These are phyloP conservation scores for Verticillium nonalfalfae DNA, from an alignment of 2,329 filamentous ascomycete genomes.

Conservation along the genomic window DNA sequence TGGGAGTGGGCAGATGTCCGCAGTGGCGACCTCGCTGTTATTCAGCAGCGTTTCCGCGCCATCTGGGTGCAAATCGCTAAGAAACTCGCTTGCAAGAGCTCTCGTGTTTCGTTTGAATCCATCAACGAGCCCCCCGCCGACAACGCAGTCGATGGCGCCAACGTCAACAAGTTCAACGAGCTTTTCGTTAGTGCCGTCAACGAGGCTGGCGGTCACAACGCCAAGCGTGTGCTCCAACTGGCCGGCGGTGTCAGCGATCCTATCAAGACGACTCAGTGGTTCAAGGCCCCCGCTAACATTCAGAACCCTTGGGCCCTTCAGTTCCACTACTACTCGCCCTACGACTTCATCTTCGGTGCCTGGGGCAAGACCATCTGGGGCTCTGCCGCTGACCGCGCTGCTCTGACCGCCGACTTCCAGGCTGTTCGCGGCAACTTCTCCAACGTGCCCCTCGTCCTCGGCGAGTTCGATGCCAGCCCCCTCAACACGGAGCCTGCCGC, in stretches of 20 bases:
- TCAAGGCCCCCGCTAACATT: slow-evolving; percentile 38
- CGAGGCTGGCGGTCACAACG: slow-evolving; percentile 48
- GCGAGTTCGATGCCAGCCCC: slow-evolving; percentile 46
- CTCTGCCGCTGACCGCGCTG: slow-evolving; percentile 42
- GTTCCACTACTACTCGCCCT: slow-evolving; percentile 56
- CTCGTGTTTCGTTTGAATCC: slow-evolving; percentile 48
- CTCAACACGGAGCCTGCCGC: slow-evolving; percentile 45
- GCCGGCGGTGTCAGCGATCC: slow-evolving; percentile 41
- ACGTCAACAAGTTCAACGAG: slow-evolving; percentile 49
- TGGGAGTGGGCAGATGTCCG: slow-evolving; percentile 51
- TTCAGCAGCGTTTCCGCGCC: slow-evolving; percentile 49
- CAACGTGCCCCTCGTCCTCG: slow-evolving; percentile 47
- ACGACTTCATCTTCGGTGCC: slow-evolving; percentile 38
- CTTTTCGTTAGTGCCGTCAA: slow-evolving; percentile 48
- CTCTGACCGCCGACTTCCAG: slow-evolving; percentile 41
- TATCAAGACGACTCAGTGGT: slow-evolving; percentile 47
- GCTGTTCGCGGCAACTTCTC: slow-evolving; percentile 48
- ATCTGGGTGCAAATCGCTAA: slow-evolving; percentile 53
- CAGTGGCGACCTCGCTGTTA: slow-evolving; percentile 39
- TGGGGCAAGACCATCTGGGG: slow-evolving; percentile 59
- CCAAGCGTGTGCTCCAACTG: slow-evolving; percentile 46
- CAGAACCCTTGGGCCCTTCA: slow-evolving; percentile 54
- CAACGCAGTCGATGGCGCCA: slow-evolving; percentile 39
- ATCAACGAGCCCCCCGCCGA: slow-evolving; percentile 53
- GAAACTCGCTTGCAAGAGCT: slow-evolving; percentile 47